These are phyloP conservation scores for Withania somnifera DNA, from an alignment of 305 asterid genomes.

Conservation along the genomic window DNA sequence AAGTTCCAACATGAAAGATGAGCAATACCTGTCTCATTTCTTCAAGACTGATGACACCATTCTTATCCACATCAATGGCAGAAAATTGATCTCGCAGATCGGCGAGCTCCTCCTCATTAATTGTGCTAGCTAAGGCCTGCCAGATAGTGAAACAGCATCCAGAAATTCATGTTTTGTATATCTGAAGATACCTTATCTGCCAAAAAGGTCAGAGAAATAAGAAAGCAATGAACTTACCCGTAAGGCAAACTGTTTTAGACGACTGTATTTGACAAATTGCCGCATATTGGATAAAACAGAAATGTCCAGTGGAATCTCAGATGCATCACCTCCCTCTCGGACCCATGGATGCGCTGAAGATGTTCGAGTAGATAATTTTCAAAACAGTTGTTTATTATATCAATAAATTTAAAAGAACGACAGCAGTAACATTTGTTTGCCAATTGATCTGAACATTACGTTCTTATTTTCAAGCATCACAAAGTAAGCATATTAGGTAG, in stretches of 20 bases:
- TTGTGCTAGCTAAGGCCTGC: slow-evolving; percentile 80
- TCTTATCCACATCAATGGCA: slow-evolving; percentile 82
- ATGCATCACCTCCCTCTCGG: slow-evolving; percentile 86
- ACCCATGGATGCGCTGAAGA: slow-evolving; percentile 86
- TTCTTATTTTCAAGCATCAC: background rate
- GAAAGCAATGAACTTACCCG: slow-evolving; percentile 32
- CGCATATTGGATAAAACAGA: slow-evolving; percentile 76
- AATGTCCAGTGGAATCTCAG: slow-evolving; percentile 81
- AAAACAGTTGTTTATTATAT: background rate
- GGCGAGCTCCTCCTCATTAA: slow-evolving; percentile 68
- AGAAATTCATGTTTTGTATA: background rate
- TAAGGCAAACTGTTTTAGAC: slow-evolving; percentile 74
- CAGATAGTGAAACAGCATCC: background rate
- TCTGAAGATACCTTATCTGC: background rate
- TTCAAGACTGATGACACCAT: slow-evolving; percentile 72
- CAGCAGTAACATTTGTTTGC: background rate
- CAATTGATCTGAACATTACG: background rate
- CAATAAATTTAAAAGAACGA: background rate
- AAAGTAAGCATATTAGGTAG: background rate
- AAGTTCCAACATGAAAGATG: background rate
- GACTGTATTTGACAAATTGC: slow-evolving; percentile 68
- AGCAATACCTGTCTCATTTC: slow-evolving; percentile 78
- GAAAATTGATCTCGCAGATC: slow-evolving; percentile 77
- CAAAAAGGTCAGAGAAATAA: background rate
- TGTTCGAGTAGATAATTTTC: background rate